These are phyloP conservation scores for Phytophthora capsici DNA, from an alignment of 352 stramenopile species.

Conservation along the genomic window DNA sequence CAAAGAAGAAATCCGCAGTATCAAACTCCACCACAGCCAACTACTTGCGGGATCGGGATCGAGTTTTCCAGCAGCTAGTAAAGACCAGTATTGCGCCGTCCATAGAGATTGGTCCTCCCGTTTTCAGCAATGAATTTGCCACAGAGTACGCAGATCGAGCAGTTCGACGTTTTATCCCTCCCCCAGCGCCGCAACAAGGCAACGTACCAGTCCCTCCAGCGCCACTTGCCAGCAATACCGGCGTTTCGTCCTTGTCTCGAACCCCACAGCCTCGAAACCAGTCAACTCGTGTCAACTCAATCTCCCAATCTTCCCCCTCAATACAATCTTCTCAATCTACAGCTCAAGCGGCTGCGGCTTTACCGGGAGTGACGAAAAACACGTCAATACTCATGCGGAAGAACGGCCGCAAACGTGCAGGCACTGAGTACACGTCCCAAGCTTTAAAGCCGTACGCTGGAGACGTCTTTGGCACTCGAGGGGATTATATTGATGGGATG, in stretches of 20 bases:
- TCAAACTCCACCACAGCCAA: neutral
- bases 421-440: slow-evolving; percentile 40
- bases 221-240: neutral
- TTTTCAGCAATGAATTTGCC: slow-evolving; percentile 67
- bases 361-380: slow-evolving; percentile 22
- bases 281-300: slow-evolving; percentile 14
- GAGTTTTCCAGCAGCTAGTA: slow-evolving; percentile 45
- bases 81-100: slow-evolving; percentile 39
- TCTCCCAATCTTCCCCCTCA: slow-evolving; percentile 1
- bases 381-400: slow-evolving; percentile 36
- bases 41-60: slow-evolving; percentile 24
- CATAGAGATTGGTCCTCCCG: slow-evolving; percentile 6
- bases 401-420: slow-evolving; percentile 55
- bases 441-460: slow-evolving; percentile 72
- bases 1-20: slow-evolving; percentile 21
- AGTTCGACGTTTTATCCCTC: slow-evolving; percentile 18
- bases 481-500: slow-evolving; percentile 87
- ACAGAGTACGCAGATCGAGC: slow-evolving; percentile 67
- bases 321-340: slow-evolving; percentile 5
- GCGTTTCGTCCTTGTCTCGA: slow-evolving; percentile 3
- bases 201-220: neutral
- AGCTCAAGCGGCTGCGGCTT: neutral
- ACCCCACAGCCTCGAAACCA: slow-evolving; percentile 1
- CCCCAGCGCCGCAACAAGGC: slow-evolving; percentile 8
- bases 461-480: slow-evolving; percentile 81